Evolutionary conservation across 129 eudicot species (phyloP).

Genomic region (Oenanthe sinensis): DNA sequence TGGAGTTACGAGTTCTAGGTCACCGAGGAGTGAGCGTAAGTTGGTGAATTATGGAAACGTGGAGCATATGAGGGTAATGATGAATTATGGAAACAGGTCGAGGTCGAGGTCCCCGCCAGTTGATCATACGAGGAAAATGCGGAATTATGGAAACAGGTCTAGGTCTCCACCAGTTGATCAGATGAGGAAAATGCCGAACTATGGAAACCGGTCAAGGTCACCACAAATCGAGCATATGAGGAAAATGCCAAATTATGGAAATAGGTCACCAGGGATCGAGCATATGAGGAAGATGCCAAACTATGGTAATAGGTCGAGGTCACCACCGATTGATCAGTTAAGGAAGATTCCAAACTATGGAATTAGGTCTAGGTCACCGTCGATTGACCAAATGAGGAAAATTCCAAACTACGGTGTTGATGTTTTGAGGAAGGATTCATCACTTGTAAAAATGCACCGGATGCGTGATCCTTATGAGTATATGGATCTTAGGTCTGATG

Average conservation of each 20-base stretch:
- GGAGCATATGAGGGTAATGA: not conserved
- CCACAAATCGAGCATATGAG: not conserved
- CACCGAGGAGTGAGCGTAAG: not conserved
- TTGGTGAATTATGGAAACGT: not conserved
- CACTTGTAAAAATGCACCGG: slow-evolving; percentile 16
- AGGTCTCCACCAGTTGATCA: not conserved
- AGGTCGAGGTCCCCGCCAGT: not conserved
- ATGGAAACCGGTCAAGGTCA: not conserved
- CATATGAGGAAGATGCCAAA: not conserved
- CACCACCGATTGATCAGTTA: not conserved
- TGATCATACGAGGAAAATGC: not conserved
- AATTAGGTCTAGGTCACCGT: slow-evolving; percentile 32
- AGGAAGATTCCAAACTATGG: slow-evolving; percentile 2
- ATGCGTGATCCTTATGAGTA: slow-evolving; percentile 23
- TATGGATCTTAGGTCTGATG: slow-evolving; percentile 24
- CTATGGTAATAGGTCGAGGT: not conserved
- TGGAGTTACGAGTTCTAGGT: slow-evolving; percentile 19
- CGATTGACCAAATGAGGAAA: slow-evolving; percentile 16
- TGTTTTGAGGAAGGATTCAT: slow-evolving; percentile 22
- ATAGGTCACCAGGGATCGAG: not conserved
- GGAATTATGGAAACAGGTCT: not conserved
- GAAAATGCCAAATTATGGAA: not conserved
- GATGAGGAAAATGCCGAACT: not conserved
- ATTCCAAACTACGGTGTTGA: slow-evolving; percentile 23
- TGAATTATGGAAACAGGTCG: not conserved